phyloP scores from a whole-genome alignment of 768 basidiomycete genomes.

The Gyrodon lividus region DNA sequence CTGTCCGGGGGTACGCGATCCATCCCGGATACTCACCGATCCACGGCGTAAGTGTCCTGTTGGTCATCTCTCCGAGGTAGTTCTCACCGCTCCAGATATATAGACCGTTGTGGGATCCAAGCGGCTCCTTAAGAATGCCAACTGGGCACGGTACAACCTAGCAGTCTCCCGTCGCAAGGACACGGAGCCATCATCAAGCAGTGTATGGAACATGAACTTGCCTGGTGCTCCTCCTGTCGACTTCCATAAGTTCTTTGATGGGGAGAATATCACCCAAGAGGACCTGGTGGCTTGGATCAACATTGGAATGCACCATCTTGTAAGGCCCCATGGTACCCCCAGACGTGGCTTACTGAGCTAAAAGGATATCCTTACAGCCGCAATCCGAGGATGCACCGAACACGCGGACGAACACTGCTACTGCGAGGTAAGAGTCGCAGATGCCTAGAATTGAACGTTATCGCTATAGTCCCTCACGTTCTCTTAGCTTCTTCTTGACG shows the following conservation, averaged over 20 bases:
- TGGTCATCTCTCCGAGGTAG: not conserved
- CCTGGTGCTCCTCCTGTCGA: conserved; percentile 55
- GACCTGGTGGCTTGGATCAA: conserved; percentile 70
- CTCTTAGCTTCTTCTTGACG: conserved; percentile 50
- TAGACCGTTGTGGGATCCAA: conserved; percentile 61
- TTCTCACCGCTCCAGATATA: not conserved
- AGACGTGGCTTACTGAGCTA: not conserved
- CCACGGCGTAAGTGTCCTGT: conserved; percentile 38
- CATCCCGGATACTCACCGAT: conserved; percentile 58
- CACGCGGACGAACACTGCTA: conserved; percentile 55
- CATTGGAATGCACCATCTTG: conserved; percentile 65
- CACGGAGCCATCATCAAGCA: conserved; percentile 55
- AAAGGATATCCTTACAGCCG: conserved; percentile 34
- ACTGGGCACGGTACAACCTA: conserved; percentile 66
- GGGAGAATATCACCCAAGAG: conserved; percentile 60
- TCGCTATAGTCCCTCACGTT: not conserved
- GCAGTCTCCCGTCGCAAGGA: conserved; percentile 60
- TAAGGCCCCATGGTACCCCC: conserved; percentile 16
- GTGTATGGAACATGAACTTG: conserved; percentile 63
- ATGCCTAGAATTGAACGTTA: no score
- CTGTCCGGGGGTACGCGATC: conserved; percentile 57
- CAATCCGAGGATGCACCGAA: conserved; percentile 65
- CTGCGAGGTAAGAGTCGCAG: conserved; percentile 41
- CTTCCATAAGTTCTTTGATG: conserved; percentile 63
- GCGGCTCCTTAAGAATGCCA: conserved; percentile 57